These are phyloP conservation scores for Stagonosporopsis chrysanthemi DNA, from an alignment of 2,329 filamentous ascomycete genomes.

Conservation along the genomic window DNA sequence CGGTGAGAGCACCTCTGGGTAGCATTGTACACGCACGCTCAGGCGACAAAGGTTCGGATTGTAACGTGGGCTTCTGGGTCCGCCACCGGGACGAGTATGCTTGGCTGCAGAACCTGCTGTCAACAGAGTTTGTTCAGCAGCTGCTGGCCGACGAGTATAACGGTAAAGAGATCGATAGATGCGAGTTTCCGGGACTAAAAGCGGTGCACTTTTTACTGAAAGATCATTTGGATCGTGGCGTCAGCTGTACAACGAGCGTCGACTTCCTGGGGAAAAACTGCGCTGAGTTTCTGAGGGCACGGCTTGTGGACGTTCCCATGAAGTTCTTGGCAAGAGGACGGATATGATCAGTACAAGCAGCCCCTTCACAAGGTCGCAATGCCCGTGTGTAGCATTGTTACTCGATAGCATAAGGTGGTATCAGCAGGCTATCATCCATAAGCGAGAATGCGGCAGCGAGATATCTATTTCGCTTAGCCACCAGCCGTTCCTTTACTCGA, in stretches of 20 bases:
- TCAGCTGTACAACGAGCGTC: conserved; percentile 35
- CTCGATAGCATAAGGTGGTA: background rate
- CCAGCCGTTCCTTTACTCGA: conserved; percentile 6
- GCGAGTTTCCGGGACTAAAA: conserved; percentile 32
- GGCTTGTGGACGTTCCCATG: conserved; percentile 31
- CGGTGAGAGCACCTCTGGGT: conserved; percentile 49
- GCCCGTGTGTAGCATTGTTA: background rate
- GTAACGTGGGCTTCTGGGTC: conserved; percentile 50
- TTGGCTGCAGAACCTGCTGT: conserved; percentile 43
- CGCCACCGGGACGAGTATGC: conserved; percentile 42
- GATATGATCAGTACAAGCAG: conserved; percentile 17
- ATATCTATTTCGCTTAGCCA: background rate
- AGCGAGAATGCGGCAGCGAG: background rate
- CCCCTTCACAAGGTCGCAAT: background rate
- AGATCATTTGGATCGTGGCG: conserved; percentile 37
- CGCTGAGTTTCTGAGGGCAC: conserved; percentile 35
- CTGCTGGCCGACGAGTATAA: conserved; percentile 42
- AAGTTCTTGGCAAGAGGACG: conserved; percentile 33
- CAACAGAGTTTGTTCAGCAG: conserved; percentile 32
- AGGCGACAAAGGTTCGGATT: conserved; percentile 48
- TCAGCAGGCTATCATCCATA: background rate
- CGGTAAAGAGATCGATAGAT: conserved; percentile 31
- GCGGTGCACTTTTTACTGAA: conserved; percentile 39
- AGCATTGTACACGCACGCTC: conserved; percentile 56
- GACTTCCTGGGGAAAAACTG: conserved; percentile 42